Conservation (phyloP, 164 flowering plant genomes). For the Annona squamosa region DNA sequence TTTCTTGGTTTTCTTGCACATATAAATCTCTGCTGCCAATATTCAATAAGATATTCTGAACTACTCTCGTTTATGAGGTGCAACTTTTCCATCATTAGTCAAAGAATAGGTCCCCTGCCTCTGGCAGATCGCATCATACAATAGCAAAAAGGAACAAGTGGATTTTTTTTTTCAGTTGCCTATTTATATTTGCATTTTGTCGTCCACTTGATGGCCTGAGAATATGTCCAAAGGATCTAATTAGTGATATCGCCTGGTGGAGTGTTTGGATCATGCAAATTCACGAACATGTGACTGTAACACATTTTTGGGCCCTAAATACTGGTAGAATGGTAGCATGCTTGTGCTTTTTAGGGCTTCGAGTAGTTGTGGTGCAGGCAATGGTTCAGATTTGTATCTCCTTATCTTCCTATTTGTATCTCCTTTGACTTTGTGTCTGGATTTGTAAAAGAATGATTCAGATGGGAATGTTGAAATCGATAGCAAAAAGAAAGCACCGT, state of each 20-base stretch:
- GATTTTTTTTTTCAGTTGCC: background rate
- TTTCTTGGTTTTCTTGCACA: slow-evolving; percentile 1
- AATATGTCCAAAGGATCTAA: background rate
- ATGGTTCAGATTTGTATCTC: background rate
- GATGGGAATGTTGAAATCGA: slow-evolving; percentile 35
- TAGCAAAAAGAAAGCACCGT: slow-evolving; percentile 48
- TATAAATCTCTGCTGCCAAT: background rate
- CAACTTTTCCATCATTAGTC: background rate
- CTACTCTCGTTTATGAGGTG: background rate
- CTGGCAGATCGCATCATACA: background rate
- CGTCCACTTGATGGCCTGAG: background rate
- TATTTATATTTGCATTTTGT: background rate
- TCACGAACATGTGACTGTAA: too few relatives aligned
- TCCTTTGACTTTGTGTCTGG: slow-evolving; percentile 4
- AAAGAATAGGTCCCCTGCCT: background rate
- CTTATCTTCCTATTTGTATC: background rate
- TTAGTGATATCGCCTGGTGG: background rate
- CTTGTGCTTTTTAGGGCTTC: background rate
- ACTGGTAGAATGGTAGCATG: background rate
- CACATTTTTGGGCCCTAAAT: too few relatives aligned
- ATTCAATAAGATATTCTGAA: background rate
- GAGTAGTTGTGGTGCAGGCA: background rate
- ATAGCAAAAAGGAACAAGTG: too few relatives aligned
- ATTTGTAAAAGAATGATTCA: slow-evolving; percentile 42
- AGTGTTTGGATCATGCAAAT: background rate